phyloP scores from a whole-genome alignment of 2,329 filamentous ascomycete species.

The Sarocladium kiliense region DNA sequence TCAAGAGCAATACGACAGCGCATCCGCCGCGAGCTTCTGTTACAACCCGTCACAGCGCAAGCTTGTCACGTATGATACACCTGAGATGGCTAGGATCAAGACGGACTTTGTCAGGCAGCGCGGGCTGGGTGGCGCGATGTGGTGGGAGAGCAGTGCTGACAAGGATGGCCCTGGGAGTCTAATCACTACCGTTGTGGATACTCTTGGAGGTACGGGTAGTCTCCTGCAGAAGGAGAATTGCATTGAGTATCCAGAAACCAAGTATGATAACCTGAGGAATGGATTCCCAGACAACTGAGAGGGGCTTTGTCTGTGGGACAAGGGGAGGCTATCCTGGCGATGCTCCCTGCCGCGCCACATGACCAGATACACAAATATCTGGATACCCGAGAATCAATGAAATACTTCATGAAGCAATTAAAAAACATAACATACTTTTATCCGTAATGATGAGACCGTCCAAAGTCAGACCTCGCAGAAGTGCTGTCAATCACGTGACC shows the following conservation, averaged over 20 bases:
- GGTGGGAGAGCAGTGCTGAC: slow-evolving; percentile 89
- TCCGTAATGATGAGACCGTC: too few species aligned
- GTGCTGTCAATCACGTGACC: slow-evolving; percentile 6
- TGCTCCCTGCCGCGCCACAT: too few species aligned
- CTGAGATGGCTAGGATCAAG: slow-evolving; percentile 63
- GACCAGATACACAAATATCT: too few species aligned
- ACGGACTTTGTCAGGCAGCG: slow-evolving; percentile 62
- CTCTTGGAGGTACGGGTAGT: slow-evolving; percentile 45
- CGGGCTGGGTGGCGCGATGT: slow-evolving; percentile 85
- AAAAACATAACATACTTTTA: too few species aligned
- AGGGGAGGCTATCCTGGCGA: too few species aligned
- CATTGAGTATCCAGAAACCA: slow-evolving; percentile 57
- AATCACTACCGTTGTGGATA: slow-evolving; percentile 58
- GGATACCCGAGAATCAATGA: too few species aligned
- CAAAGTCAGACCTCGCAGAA: too few species aligned
- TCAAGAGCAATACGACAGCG: slow-evolving; percentile 57
- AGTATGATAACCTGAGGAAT: slow-evolving; percentile 64
- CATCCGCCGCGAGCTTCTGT: slow-evolving; percentile 68
- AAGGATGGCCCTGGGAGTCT: slow-evolving; percentile 60
- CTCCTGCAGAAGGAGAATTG: slow-evolving; percentile 54
- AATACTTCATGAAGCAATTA: too few species aligned
- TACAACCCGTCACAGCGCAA: slow-evolving; percentile 59
- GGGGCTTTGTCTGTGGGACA: too few species aligned
- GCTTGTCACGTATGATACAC: slow-evolving; percentile 77
- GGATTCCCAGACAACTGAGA: slow-evolving; percentile 45